A percentile compares a stretch with the other conserved stretches of the same genome.
Evolutionary conservation across 2,329 filamentous ascomycete species (phyloP).

Genomic region (Sporothrix schenckii): DNA sequence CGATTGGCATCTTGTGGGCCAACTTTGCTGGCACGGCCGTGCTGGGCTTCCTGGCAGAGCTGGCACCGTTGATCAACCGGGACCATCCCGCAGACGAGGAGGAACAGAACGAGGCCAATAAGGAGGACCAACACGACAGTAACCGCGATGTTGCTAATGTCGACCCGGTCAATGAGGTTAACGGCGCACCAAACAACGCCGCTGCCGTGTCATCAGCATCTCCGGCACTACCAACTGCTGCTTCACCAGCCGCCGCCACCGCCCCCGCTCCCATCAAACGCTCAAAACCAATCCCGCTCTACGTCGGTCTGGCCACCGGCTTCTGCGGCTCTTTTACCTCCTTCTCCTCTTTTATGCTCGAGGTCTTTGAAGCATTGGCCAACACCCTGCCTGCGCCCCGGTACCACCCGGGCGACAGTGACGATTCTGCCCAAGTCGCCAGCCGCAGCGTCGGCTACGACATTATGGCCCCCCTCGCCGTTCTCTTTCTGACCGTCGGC

Average conservation of each 20-base stretch:
- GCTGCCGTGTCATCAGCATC: neutral
- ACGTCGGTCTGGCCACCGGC: conserved; percentile 70
- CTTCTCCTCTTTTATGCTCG: conserved; percentile 70
- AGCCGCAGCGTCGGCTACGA: conserved; percentile 73
- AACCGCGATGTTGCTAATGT: conserved; percentile 41
- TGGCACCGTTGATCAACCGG: conserved; percentile 34
- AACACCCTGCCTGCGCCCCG: conserved; percentile 49
- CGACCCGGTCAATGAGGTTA: conserved; percentile 39
- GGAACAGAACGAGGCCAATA: conserved; percentile 53
- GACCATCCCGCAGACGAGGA: conserved; percentile 47
- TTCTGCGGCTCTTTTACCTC: conserved; percentile 74
- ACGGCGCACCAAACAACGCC: neutral
- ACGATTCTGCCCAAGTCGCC: conserved; percentile 50
- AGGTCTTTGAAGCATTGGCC: conserved; percentile 69
- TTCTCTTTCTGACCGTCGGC: conserved; percentile 71
- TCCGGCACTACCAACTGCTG: neutral
- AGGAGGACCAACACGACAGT: conserved; percentile 8
- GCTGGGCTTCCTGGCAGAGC: conserved; percentile 74
- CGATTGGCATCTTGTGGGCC: conserved; percentile 79
- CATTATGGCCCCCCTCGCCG: conserved; percentile 76
- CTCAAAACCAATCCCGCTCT: conserved; percentile 65
- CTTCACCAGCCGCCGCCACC: neutral
- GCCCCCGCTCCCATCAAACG: neutral
- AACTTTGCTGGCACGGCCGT: conserved; percentile 80
- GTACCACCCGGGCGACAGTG: conserved; percentile 43